phyloP scores from a whole-genome alignment of 768 basidiomycete species.

The Suillus luteus region DNA sequence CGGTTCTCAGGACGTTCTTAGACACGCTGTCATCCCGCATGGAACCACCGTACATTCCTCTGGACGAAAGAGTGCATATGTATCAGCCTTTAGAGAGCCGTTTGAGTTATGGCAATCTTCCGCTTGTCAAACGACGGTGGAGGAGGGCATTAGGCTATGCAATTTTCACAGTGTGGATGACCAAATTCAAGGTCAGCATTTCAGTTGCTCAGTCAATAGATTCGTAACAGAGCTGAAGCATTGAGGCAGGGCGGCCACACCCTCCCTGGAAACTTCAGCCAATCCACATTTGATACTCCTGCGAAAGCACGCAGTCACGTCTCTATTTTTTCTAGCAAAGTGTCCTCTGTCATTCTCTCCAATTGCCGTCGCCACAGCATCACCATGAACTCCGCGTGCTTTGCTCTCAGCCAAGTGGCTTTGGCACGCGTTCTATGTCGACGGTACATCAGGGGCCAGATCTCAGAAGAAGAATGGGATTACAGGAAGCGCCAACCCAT shows the following conservation, averaged over 20 bases:
- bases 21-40: constrained; percentile 34
- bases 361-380: constrained; percentile 43
- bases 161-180: constrained; percentile 35
- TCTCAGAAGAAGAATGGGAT: constrained; percentile 52
- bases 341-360: constrained; percentile 34
- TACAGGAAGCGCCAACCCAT: constrained; percentile 50
- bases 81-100: constrained; percentile 44
- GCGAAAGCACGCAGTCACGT: constrained; percentile 36
- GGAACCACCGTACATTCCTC: constrained; percentile 18
- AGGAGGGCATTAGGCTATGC: constrained; percentile 43
- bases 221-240: constrained; percentile 6
- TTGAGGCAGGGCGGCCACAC: constrained; percentile 53
- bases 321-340: constrained; percentile 28
- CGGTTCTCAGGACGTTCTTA: constrained; percentile 45
- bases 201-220: neutral
- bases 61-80: constrained; percentile 42
- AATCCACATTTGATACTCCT: constrained; percentile 39
- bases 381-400: constrained; percentile 52
- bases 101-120: constrained; percentile 33
- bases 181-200: constrained; percentile 37
- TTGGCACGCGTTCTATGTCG: constrained; percentile 49
- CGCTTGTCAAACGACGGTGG: constrained; percentile 46
- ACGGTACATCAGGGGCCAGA: constrained; percentile 45
- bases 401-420: constrained; percentile 51
- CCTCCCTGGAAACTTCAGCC: constrained; percentile 43